These are phyloP conservation scores for Quercus agrifolia DNA, from an alignment of 306 rosid species.

Conservation along the genomic window DNA sequence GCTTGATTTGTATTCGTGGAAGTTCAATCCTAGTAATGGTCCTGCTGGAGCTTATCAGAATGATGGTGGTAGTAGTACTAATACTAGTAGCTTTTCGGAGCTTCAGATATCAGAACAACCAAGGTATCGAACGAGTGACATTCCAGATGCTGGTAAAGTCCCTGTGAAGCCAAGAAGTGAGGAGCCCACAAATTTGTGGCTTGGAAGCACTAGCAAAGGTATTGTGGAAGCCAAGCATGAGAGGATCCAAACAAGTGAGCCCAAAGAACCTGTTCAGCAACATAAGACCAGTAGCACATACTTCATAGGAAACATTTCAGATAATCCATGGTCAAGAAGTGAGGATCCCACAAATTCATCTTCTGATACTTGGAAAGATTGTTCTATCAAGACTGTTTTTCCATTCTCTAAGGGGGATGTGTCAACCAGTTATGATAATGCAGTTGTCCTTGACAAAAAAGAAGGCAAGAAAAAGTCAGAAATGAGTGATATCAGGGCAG, in stretches of 20 bases:
- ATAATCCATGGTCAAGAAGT: slow-evolving; percentile 62
- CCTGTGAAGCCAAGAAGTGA: slow-evolving; percentile 43
- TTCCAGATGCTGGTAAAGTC: slow-evolving; percentile 37
- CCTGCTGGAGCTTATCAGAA: slow-evolving; percentile 39
- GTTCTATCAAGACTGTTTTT: slow-evolving; percentile 75
- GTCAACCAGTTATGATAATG: slow-evolving; percentile 46
- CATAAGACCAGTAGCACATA: slow-evolving; percentile 41
- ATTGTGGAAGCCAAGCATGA: slow-evolving; percentile 42
- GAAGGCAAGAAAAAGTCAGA: slow-evolving; percentile 66
- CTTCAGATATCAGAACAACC: slow-evolving; percentile 42
- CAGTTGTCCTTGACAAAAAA: slow-evolving; percentile 45
- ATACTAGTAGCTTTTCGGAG: slow-evolving; percentile 27
- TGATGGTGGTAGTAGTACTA: slow-evolving; percentile 38
- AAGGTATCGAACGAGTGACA: slow-evolving; percentile 37
- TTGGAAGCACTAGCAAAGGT: slow-evolving; percentile 59
- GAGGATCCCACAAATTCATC: slow-evolving; percentile 54
- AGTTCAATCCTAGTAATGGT: slow-evolving; percentile 62
- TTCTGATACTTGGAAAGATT: slow-evolving; percentile 70
- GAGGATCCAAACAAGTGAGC: slow-evolving; percentile 41
- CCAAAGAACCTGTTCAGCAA: slow-evolving; percentile 52
- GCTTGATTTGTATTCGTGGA: slow-evolving; percentile 75
- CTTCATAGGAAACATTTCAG: slow-evolving; percentile 54
- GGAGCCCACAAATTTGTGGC: slow-evolving; percentile 55
- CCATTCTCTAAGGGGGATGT: slow-evolving; percentile 65
- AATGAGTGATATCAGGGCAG: slow-evolving; percentile 50